phyloP scores from a whole-genome alignment of 1,284 basidiomycete species.

The Boletus semigastroideus region DNA sequence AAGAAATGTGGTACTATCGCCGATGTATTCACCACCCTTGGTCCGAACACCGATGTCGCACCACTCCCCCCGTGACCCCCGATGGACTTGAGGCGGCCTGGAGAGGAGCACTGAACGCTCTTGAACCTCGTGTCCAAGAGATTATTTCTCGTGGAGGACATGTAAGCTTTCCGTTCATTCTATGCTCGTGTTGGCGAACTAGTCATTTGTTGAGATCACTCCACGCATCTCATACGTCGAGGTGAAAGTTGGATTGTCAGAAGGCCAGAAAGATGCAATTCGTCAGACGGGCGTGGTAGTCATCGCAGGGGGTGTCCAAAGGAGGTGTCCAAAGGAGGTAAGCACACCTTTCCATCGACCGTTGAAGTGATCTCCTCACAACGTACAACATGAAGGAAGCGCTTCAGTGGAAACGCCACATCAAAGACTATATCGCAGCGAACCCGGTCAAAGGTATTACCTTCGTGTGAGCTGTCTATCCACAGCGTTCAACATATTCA shows the following conservation, averaged over 20 bases:
- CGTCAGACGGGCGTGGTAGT: constrained; percentile 60
- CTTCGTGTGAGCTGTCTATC: neutral
- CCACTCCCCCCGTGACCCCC: constrained; percentile 41
- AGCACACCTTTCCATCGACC: neutral
- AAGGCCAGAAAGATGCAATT: constrained; percentile 44
- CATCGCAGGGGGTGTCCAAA: constrained; percentile 60
- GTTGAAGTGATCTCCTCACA: neutral
- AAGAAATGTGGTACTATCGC: constrained; percentile 25
- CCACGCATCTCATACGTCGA: constrained; percentile 53
- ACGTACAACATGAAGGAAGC: constrained; percentile 47
- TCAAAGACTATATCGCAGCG: constrained; percentile 53
- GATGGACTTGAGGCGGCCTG: constrained; percentile 49
- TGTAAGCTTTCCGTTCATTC: constrained; percentile 28
- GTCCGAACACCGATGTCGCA: neutral
- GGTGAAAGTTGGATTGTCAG: constrained; percentile 42
- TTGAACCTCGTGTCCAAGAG: constrained; percentile 46
- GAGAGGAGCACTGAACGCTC: constrained; percentile 51
- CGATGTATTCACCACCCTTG: constrained; percentile 32
- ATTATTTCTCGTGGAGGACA: constrained; percentile 44
- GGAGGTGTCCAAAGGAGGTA: constrained; percentile 50
- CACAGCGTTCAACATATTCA: neutral
- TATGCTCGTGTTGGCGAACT: neutral
- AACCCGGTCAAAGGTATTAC: constrained; percentile 55
- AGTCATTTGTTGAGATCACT: constrained; percentile 45
- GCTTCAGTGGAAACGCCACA: constrained; percentile 56